Percentiles rank a stretch among this genome's conserved stretches.
These are phyloP conservation scores for Trichoderma asperelloides DNA, from an alignment of 495 filamentous ascomycete genomes.

Conservation along the genomic window DNA sequence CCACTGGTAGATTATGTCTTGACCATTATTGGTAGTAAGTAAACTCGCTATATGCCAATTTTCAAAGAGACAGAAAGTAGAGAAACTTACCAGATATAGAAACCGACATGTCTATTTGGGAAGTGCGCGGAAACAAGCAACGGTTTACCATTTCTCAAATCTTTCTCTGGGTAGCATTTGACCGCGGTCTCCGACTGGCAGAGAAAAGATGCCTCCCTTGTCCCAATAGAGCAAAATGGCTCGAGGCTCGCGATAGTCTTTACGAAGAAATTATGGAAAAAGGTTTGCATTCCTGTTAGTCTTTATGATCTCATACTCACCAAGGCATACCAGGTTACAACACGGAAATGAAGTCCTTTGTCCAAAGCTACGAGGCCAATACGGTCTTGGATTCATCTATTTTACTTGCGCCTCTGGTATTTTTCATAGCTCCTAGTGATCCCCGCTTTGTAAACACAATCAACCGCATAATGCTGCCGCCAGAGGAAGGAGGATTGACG, in stretches of 20 bases:
- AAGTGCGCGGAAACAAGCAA: conserved; percentile 62
- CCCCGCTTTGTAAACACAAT: conserved; percentile 61
- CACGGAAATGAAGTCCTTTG: conserved; percentile 51
- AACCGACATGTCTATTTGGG: conserved; percentile 73
- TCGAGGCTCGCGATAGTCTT: conserved; percentile 49
- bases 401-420: conserved; percentile 63
- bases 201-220: conserved; percentile 64
- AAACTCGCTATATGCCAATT: background rate
- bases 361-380: conserved; percentile 60
- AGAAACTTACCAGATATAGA: conserved; percentile 22
- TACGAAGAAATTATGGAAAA: conserved; percentile 68
- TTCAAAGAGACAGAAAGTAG: background rate
- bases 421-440: conserved; percentile 67
- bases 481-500: conserved; percentile 63
- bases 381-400: conserved; percentile 62
- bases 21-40: conserved; percentile 38
- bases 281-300: conserved; percentile 20
- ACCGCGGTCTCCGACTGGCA: conserved; percentile 58
- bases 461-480: conserved; percentile 54
- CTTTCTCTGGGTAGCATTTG: conserved; percentile 70
- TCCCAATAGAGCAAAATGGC: conserved; percentile 54
- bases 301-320: background rate
- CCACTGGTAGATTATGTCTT: conserved; percentile 38
- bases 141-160: conserved; percentile 67
- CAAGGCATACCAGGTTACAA: conserved; percentile 42